Percentiles rank a stretch among this genome's conserved stretches.
These are phyloP conservation scores for Pharnaceum exiguum DNA, from an alignment of 148 eudicot genomes.

Conservation along the genomic window DNA sequence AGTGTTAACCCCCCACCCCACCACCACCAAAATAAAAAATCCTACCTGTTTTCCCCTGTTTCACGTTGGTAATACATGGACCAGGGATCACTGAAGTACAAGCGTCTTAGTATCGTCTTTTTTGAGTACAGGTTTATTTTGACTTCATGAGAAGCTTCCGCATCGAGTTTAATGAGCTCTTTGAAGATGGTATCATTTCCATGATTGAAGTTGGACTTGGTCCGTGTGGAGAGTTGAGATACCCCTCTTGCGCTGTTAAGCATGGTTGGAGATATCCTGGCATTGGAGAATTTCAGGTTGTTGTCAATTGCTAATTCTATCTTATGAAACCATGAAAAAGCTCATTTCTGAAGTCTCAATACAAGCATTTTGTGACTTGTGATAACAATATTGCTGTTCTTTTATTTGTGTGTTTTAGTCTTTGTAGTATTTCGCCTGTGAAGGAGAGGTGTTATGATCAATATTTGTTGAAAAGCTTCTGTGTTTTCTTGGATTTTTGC, in stretches of 20 bases:
- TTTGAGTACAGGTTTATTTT: slow-evolving; percentile 92
- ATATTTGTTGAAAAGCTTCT: too few relatives aligned
- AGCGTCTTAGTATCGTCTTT: too few relatives aligned
- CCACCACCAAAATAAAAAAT: background rate
- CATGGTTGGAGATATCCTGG: slow-evolving; percentile 99
- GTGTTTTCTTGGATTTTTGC: slow-evolving; percentile 24
- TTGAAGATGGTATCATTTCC: slow-evolving; percentile 66
- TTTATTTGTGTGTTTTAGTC: background rate
- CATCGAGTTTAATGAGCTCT: slow-evolving; percentile 66
- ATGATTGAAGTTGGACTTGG: slow-evolving; percentile 88
- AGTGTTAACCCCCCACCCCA: background rate
- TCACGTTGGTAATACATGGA: too few relatives aligned
- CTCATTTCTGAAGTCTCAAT: too few relatives aligned
- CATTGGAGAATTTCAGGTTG: slow-evolving; percentile 94
- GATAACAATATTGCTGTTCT: too few relatives aligned
- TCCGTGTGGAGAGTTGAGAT: slow-evolving; percentile 91
- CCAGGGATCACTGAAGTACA: too few relatives aligned
- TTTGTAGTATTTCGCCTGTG: too few relatives aligned
- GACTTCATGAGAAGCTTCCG: slow-evolving; percentile 98
- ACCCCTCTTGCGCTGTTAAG: slow-evolving; percentile 79
- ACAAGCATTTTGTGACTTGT: too few relatives aligned
- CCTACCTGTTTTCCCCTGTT: background rate
- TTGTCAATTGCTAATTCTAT: slow-evolving; percentile 7
- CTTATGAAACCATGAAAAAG: background rate
- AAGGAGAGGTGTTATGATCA: too few relatives aligned